Base-by-base conservation (phyloP, 2,329 filamentous ascomycete species). In the Penicillium polonicum region DNA sequence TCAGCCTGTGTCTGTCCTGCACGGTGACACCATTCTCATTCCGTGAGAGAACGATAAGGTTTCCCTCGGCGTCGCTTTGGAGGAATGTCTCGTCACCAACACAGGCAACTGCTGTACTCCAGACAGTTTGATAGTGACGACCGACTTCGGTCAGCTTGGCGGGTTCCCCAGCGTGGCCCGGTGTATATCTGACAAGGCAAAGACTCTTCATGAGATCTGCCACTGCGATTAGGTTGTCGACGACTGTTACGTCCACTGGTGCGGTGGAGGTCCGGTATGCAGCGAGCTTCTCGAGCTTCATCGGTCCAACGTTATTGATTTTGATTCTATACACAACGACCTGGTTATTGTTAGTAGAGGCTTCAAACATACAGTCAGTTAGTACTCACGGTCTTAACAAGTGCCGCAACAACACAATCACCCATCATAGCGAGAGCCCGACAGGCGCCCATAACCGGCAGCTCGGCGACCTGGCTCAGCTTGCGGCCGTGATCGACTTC, bases 131-230 rank as follows among this genome's bases (percentile, higher is more conserved):
- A 66, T 88, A 91, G 70, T 97, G 91, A 21, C 92, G 84, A 4
- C 89, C 89, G 3, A 89, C 80, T 78, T 96, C 91, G 0, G 81
- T 80, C 8, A 97, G 80, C 52, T 80, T 83, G 53, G 88, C 84
- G 12, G 82, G 76, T n/a, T 83, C 74, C 0, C 83, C 85, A 3
- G 83, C 76, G 23, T 80, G 73, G 2, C 85, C 82, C 3, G 82
- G 81, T 0, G 81, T 79, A 69, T 88, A 94, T 69, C 94, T 82
- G 9, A 97, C 80, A 6, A 97, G 78, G 1, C 89, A 87, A 25
- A 96, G 80, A 1, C 91, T 96, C 76, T 97, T 97, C 90, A 96
- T 97, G 45, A 99, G 78, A 70, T 99, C 94, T 0, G 88, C 90
- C 10, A 97, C 87, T 0, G 90, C 91, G 61, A 99, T 92, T 25